phyloP scores from a whole-genome alignment of 2,329 filamentous ascomycete genomes.

The Neoscytalidium dimidiatum region DNA sequence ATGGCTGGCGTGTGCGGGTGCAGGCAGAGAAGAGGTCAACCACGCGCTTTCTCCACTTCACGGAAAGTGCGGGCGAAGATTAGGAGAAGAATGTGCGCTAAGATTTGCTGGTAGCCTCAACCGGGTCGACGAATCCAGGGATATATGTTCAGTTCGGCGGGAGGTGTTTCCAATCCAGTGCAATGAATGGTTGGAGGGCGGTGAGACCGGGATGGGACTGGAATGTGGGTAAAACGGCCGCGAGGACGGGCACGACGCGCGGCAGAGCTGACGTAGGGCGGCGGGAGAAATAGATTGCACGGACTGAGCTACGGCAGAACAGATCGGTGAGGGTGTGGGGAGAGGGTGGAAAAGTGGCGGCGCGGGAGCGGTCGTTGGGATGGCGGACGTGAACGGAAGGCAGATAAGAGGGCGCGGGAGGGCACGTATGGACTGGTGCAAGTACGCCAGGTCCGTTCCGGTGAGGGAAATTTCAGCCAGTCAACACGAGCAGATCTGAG shows the following conservation, averaged over 20 bases:
- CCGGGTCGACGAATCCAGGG: background rate
- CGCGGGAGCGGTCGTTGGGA: background rate
- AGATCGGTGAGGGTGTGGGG: background rate
- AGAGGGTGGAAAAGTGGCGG: background rate
- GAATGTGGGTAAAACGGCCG: background rate
- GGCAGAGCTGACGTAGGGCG: background rate
- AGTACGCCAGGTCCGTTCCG: background rate
- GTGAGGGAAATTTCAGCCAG: background rate
- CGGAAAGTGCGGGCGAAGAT: background rate
- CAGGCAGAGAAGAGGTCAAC: background rate
- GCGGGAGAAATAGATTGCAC: conserved; percentile 3
- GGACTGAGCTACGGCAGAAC: background rate
- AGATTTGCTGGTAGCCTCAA: background rate
- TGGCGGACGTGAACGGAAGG: background rate
- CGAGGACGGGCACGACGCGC: background rate
- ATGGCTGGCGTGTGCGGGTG: background rate
- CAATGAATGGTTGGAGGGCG: background rate
- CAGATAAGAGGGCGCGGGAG: background rate
- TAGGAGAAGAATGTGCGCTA: background rate
- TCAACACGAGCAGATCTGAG: background rate
- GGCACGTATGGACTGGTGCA: background rate
- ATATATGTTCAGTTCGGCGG: background rate
- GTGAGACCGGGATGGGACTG: background rate
- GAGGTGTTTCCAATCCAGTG: background rate
- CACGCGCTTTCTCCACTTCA: background rate